Evolutionary conservation across 108 stramenopile species (phyloP).

Genomic region (Parietichytrium sp.): DNA sequence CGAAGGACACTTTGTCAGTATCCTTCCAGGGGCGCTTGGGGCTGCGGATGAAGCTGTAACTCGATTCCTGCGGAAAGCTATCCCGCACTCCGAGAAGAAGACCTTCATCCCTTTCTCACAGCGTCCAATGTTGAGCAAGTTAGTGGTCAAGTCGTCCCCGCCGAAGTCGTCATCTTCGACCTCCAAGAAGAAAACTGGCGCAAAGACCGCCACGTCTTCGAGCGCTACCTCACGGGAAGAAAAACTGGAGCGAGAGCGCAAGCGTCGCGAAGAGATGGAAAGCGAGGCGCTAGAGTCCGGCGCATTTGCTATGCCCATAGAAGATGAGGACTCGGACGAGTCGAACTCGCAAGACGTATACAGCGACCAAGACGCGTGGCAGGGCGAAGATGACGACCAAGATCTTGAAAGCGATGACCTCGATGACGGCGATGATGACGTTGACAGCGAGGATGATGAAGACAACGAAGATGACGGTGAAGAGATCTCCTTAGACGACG

Average conservation of each 20-base stretch:
- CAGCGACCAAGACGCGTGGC: not conserved
- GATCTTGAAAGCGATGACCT: not conserved
- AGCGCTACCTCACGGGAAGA: not conserved
- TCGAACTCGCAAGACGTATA: not conserved
- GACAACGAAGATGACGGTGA: not conserved
- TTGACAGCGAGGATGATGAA: not conserved
- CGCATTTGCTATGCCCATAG: not conserved
- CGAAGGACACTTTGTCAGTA: too few relatives aligned
- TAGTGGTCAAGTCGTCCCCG: constrained; percentile 1
- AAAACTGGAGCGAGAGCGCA: constrained; percentile 5
- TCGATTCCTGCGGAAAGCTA: not conserved
- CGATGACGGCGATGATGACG: not conserved
- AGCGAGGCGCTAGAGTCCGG: not conserved
- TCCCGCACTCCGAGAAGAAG: too few relatives aligned
- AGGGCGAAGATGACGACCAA: not conserved
- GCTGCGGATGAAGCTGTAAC: too few relatives aligned
- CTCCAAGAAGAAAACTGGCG: not conserved
- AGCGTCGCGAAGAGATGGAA: constrained; percentile 1
- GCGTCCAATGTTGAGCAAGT: constrained; percentile 5
- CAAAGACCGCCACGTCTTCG: not conserved
- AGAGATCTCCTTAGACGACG: not conserved
- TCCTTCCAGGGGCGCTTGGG: too few relatives aligned
- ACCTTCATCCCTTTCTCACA: not conserved
- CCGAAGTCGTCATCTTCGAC: not conserved
- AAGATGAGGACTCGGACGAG: not conserved